Percentiles rank a stretch among this genome's conserved stretches.
Conservation (phyloP, 169 alveolate species). For the Hepatocystis sp. region DNA sequence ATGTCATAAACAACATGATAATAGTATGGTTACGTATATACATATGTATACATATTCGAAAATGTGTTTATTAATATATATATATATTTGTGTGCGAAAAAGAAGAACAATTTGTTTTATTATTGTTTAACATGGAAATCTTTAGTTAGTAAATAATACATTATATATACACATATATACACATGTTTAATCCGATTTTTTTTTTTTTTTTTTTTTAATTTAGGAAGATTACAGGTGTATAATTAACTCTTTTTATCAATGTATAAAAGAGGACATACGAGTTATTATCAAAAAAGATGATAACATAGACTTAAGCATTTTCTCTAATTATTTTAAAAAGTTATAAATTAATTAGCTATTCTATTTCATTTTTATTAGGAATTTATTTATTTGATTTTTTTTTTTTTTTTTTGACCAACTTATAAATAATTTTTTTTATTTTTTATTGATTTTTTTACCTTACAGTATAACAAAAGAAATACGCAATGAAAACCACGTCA, state of each 20-base stretch:
- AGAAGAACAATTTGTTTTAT: no score
- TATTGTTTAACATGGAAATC: no score
- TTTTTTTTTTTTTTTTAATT: not conserved
- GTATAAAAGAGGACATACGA: conserved; percentile 60
- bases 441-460: not conserved
- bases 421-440: conserved; percentile 19
- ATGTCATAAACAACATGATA: conserved; percentile 30
- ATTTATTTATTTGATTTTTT: not conserved
- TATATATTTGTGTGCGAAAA: no score
- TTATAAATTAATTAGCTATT: conserved; percentile 15
- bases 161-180: no score
- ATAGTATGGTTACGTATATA: conserved; percentile 55
- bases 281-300: conserved; percentile 18
- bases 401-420: conserved; percentile 1
- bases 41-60: no score
- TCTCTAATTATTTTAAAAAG: conserved; percentile 56
- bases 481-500: conserved; percentile 22
- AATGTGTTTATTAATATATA: no score
- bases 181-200: not conserved
- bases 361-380: not conserved
- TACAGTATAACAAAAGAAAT: conserved; percentile 65
- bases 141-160: no score
- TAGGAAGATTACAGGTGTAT: conserved; percentile 65
- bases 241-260: conserved; percentile 39
- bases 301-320: conserved; percentile 28